These are phyloP conservation scores for Leucosporidium creatinivorum DNA, from an alignment of 768 basidiomycete species.

Conservation along the genomic window DNA sequence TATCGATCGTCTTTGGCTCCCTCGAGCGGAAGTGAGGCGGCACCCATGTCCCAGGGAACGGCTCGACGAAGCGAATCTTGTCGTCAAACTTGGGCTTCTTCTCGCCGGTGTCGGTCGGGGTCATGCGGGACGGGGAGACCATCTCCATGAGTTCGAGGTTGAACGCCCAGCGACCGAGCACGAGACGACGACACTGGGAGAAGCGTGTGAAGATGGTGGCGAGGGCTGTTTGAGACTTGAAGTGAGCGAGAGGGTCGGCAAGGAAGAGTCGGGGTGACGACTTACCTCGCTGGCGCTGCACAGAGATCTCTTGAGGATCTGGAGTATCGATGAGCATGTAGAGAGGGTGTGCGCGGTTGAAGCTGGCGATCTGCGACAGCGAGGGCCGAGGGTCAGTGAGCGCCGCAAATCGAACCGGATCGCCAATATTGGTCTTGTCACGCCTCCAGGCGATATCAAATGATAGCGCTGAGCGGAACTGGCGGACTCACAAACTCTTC, in stretches of 20 bases:
- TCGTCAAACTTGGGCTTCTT: background rate
- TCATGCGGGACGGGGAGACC: background rate
- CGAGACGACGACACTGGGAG: background rate
- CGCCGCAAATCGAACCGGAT: no score
- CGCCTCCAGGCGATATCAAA: no score
- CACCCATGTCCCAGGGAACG: background rate
- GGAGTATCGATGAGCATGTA: background rate
- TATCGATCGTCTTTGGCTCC: background rate
- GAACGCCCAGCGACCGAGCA: conserved; percentile 16
- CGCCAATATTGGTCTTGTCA: no score
- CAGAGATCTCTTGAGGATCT: background rate
- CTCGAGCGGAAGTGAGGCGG: background rate
- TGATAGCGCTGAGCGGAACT: no score
- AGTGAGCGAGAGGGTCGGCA: no score
- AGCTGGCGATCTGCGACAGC: background rate
- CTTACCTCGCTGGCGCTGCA: background rate
- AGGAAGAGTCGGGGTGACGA: no score
- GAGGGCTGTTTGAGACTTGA: background rate
- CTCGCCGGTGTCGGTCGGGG: background rate
- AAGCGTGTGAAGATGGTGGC: background rate
- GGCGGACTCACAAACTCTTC: no score
- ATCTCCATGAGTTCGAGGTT: conserved; percentile 6
- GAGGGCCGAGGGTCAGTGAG: no score
- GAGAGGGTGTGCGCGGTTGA: conserved; percentile 5
- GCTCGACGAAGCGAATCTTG: conserved; percentile 15